Evolutionary conservation across 2,329 filamentous ascomycete species (phyloP).

Genomic region (Lasiodiplodia sp.): DNA sequence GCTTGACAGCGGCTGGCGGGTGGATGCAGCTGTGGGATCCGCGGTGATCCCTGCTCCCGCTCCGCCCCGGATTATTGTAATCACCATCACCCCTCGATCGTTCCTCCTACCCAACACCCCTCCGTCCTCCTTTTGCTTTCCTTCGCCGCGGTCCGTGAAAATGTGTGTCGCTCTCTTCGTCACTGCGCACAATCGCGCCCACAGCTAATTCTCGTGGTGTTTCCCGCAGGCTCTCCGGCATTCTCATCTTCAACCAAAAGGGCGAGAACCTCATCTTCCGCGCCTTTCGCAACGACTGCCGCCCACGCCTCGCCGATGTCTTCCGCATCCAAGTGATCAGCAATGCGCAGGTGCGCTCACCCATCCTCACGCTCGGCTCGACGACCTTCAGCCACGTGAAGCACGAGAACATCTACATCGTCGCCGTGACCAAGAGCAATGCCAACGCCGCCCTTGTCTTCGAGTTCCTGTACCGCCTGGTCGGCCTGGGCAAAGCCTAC

Average conservation of each 20-base stretch:
- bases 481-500: slow-evolving; percentile 90
- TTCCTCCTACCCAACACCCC: slow-evolving; percentile 12
- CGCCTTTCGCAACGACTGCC: slow-evolving; percentile 97
- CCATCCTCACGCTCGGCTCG: slow-evolving; percentile 94
- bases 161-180: slow-evolving; percentile 22
- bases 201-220: slow-evolving; percentile 15
- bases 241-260: slow-evolving; percentile 99
- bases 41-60: slow-evolving; percentile 28
- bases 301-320: slow-evolving; percentile 95
- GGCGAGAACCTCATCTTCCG: slow-evolving; percentile 99
- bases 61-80: slow-evolving; percentile 27
- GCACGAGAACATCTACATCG: slow-evolving; percentile 98
- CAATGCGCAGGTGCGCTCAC: slow-evolving; percentile 95
- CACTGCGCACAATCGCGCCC: slow-evolving; percentile 11
- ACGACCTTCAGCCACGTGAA: slow-evolving; percentile 99
- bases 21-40: slow-evolving; percentile 15
- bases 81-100: slow-evolving; percentile 30
- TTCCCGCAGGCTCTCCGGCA: slow-evolving; percentile 84
- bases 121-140: neutral
- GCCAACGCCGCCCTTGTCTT: slow-evolving; percentile 98
- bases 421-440: slow-evolving; percentile 98
- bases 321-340: slow-evolving; percentile 99
- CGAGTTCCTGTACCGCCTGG: slow-evolving; percentile 93
- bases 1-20: slow-evolving; percentile 5
- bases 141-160: slow-evolving; percentile 13